These are phyloP conservation scores for Saccharomycopsis babjevae DNA, from an alignment of 805 yeast genomes.

Conservation along the genomic window DNA sequence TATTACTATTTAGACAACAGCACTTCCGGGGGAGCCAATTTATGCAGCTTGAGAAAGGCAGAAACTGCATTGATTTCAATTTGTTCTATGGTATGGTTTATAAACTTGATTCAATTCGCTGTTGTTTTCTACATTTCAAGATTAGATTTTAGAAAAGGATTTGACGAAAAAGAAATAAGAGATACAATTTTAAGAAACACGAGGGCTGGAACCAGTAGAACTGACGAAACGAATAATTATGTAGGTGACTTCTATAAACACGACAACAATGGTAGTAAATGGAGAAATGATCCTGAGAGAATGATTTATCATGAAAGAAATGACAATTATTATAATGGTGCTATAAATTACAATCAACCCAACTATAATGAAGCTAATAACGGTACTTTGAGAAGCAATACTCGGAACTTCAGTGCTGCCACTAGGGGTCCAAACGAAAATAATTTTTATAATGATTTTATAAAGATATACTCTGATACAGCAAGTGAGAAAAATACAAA, in stretches of 20 bases:
- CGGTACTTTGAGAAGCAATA: neutral
- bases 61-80: constrained; percentile 30
- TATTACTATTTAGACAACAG: neutral
- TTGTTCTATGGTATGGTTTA: constrained; percentile 31
- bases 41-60: constrained; percentile 29
- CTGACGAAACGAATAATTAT: neutral
- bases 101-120: constrained; percentile 29
- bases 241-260: neutral
- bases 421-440: neutral
- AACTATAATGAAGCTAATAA: neutral
- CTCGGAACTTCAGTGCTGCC: neutral
- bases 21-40: neutral
- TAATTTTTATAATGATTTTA: neutral
- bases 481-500: neutral
- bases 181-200: neutral
- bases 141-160: constrained; percentile 19
- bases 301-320: neutral
- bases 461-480: neutral
- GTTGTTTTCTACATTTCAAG: constrained; percentile 32
- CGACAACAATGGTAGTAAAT: neutral
- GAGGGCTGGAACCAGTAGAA: neutral
- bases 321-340: neutral
- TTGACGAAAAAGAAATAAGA: neutral
- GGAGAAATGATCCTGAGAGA: neutral
- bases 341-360: neutral